Conservation (phyloP, 352 stramenopile species). For the Globisporangium spiculum region DNA sequence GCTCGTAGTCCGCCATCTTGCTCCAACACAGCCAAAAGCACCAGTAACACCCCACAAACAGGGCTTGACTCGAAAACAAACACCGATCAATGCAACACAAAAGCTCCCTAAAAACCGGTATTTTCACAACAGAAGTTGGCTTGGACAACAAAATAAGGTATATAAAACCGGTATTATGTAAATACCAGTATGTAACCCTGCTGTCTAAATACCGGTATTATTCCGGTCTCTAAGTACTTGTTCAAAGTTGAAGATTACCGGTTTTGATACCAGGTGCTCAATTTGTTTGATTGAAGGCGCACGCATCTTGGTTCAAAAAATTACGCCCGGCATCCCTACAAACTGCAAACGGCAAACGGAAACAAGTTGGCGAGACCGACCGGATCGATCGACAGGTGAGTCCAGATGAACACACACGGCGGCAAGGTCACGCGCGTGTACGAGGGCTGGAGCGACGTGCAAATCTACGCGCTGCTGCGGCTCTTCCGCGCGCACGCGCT, state of each 20-base stretch:
- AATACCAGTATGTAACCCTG: not conserved
- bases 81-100: not conserved
- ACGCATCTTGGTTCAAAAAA: not conserved
- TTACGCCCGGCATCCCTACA: not conserved
- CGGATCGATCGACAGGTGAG: no score
- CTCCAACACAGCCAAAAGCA: slow-evolving; percentile 13
- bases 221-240: no score
- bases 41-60: slow-evolving; percentile 1
- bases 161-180: not conserved
- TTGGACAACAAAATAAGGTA: no score
- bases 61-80: not conserved
- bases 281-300: not conserved
- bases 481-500: slow-evolving; percentile 49
- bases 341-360: not conserved
- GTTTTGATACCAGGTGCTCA: not conserved
- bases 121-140: no score
- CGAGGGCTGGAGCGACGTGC: slow-evolving; percentile 45
- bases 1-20: slow-evolving; percentile 23
- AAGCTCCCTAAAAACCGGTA: slow-evolving; percentile 1
- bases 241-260: not conserved
- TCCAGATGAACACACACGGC: slow-evolving; percentile 3
- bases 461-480: slow-evolving; percentile 49
- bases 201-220: no score
- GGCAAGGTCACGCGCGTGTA: slow-evolving; percentile 29
- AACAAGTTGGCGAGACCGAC: not conserved